Conservation (phyloP, 2,329 filamentous ascomycete species). For the Cercospora berteroae region DNA sequence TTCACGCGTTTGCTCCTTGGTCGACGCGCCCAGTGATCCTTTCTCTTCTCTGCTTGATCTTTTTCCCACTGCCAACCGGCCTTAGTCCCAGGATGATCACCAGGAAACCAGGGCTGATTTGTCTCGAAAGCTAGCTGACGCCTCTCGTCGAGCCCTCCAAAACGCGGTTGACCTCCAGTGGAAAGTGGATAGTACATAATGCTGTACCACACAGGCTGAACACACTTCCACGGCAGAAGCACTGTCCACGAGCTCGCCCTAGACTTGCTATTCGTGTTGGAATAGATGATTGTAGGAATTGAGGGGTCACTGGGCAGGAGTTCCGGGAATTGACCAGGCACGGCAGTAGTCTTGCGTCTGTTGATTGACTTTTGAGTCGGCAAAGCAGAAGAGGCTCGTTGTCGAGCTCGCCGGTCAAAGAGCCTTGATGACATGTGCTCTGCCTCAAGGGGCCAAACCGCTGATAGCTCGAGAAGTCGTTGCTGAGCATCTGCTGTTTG, state of each 20-base stretch:
- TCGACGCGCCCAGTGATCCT: conserved; percentile 67
- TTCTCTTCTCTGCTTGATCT: conserved; percentile 59
- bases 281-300: conserved; percentile 72
- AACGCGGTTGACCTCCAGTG: conserved; percentile 74
- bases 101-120: conserved; percentile 77
- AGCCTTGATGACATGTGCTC: conserved; percentile 46
- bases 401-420: conserved; percentile 67
- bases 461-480: conserved; percentile 59
- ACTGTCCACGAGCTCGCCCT: conserved; percentile 73
- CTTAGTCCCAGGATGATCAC: conserved; percentile 74
- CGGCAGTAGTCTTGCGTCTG: conserved; percentile 63
- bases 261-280: conserved; percentile 38
- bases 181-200: conserved; percentile 79
- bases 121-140: conserved; percentile 81
- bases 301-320: conserved; percentile 62
- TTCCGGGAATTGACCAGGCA: conserved; percentile 62
- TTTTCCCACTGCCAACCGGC: conserved; percentile 78
- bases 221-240: conserved; percentile 85
- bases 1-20: conserved; percentile 79
- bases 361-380: conserved; percentile 78
- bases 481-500: conserved; percentile 29
- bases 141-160: conserved; percentile 77
- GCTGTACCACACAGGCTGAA: conserved; percentile 80
- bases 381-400: conserved; percentile 63
- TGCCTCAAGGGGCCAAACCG: conserved; percentile 65